These are phyloP conservation scores for Quercus lobata DNA, from an alignment of 331 rosid species.

Conservation along the genomic window DNA sequence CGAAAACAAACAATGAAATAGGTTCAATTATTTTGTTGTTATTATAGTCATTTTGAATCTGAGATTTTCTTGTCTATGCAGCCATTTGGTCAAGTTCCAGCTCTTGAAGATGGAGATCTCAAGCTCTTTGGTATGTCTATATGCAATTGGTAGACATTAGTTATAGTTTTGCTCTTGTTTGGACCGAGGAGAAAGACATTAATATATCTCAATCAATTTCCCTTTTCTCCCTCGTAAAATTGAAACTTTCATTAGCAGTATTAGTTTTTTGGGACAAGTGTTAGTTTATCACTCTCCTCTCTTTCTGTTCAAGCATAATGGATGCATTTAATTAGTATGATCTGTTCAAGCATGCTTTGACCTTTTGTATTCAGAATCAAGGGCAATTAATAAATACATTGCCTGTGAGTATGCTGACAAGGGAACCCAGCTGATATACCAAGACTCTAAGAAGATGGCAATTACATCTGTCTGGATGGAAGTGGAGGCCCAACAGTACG, in stretches of 20 bases:
- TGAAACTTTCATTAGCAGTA: too few species aligned
- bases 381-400: constrained; percentile 56
- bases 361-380: constrained; percentile 47
- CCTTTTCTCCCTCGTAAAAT: too few species aligned
- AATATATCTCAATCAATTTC: too few species aligned
- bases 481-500: constrained; percentile 50
- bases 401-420: constrained; percentile 36
- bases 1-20: too few species aligned
- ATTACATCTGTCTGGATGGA: constrained; percentile 40
- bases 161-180: too few species aligned
- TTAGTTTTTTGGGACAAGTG: too few species aligned
- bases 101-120: constrained; percentile 58
- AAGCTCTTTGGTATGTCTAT: constrained; percentile 48
- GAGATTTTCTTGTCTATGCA: constrained; percentile 9
- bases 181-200: background rate
- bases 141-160: background rate
- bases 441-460: constrained; percentile 44
- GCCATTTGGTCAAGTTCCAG: constrained; percentile 85
- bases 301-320: too few species aligned
- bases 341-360: background rate
- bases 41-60: background rate
- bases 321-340: background rate
- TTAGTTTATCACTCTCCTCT: too few species aligned
- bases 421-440: constrained; percentile 41
- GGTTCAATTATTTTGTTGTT: background rate